phyloP scores from a whole-genome alignment of 176 grass and related monocot species.

The Bothriochloa decipiens region DNA sequence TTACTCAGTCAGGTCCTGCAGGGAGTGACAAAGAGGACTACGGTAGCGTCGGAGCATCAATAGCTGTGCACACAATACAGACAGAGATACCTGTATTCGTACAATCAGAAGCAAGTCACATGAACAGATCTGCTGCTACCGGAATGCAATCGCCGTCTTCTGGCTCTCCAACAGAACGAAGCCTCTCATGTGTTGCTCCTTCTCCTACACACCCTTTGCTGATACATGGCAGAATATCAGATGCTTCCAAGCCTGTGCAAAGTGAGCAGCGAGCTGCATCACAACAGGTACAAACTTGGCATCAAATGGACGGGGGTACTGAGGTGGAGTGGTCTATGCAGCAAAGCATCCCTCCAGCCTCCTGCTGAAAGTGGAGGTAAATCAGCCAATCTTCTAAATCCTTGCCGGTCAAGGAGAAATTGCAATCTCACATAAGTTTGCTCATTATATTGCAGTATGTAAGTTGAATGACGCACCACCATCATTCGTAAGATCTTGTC shows the following conservation, averaged over 20 bases:
- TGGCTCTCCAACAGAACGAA: conserved; percentile 44
- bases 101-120: conserved; percentile 38
- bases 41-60: conserved; percentile 30
- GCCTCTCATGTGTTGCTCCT: conserved; percentile 46
- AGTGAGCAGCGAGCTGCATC: background rate
- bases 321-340: conserved; percentile 2
- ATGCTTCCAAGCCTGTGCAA: conserved; percentile 23
- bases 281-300: conserved; percentile 16
- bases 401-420: background rate
- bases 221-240: conserved; percentile 13
- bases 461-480: background rate
- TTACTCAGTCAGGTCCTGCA: conserved; percentile 75
- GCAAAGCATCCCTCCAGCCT: conserved; percentile 21
- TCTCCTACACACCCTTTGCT: conserved; percentile 49
- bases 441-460: background rate
- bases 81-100: conserved; percentile 40
- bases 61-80: conserved; percentile 42
- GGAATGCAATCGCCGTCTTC: conserved; percentile 34
- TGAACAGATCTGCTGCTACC: conserved; percentile 42
- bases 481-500: conserved; percentile 27
- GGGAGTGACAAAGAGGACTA: conserved; percentile 51
- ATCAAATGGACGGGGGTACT: conserved; percentile 18
- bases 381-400: background rate
- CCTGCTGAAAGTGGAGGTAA: conserved; percentile 49
- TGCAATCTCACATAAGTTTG: background rate